These are phyloP conservation scores for Termitomyces sp. DNA, from an alignment of 768 basidiomycete genomes.

Conservation along the genomic window DNA sequence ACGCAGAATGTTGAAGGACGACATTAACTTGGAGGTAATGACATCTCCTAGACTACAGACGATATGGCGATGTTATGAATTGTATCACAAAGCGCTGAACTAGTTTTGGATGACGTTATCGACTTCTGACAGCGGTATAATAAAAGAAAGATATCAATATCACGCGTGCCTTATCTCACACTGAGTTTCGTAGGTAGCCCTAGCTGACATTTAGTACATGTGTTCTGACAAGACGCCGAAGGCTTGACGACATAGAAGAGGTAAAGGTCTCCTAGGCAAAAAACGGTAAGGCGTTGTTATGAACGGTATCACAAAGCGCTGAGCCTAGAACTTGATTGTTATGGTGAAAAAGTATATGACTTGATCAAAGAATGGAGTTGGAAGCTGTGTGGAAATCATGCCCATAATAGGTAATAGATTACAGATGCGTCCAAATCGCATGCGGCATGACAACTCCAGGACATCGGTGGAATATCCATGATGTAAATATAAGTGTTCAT, in stretches of 20 bases:
- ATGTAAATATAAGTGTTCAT: not conserved
- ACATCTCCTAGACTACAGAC: not conserved
- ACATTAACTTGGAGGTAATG: not conserved
- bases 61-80: not conserved
- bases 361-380: not conserved
- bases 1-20: not conserved
- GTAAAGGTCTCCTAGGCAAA: not conserved
- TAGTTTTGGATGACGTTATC: no score
- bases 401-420: not conserved
- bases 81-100: no score
- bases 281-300: not conserved
- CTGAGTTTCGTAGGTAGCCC: no score
- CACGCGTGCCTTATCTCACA: no score
- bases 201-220: not conserved
- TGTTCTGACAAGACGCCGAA: not conserved
- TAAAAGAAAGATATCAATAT: no score
- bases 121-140: no score
- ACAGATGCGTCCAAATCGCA: not conserved
- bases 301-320: no score
- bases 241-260: not conserved
- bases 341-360: not conserved
- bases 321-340: not conserved
- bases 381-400: no score
- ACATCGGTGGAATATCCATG: not conserved
- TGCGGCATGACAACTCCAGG: no score